Evolutionary conservation across 2,329 filamentous ascomycete species (phyloP), one percentile per base, ranked within the genome.

Genomic region (Metarhizium rileyi): DNA sequence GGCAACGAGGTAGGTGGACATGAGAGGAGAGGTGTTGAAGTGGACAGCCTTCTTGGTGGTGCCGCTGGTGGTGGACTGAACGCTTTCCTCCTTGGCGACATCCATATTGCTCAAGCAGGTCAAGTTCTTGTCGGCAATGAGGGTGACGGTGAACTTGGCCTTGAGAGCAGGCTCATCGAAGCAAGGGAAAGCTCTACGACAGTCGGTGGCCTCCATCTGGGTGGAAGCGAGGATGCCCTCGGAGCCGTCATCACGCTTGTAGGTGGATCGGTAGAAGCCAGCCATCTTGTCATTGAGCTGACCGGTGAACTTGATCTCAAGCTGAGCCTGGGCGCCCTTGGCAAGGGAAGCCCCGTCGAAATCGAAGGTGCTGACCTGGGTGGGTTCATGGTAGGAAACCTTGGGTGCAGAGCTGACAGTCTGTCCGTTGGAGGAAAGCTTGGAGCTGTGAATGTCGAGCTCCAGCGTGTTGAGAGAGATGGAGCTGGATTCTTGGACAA

Each of bases 21-120:
- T 97, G 57, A 86, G 76, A 2, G 91, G 91, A 1, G 89, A 91
- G 62, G 84, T 87, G 74, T 89, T 91, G 77, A 96, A 97, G 55
- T 84, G 90, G 57, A 96, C 88, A 4, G 86, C 83, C 74, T 94
- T 73, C 59, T 77, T 74, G 4, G 84, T 86, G 51, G 80, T 70
- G 7, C 52, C 56, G 18, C 47, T 52, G 16, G 53, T 54, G 41
- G 54, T 50, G 43, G 58, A 60, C 46, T 52, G 52, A 2, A 93
- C 75, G 50, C 88, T 81, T 38, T 81, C 81, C 72, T 94, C 87
- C 5, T 82, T 84, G 30, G 83, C 86, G 49, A 93, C 87, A 64
- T 96, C 89, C 91, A 97, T 97, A 71, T 97, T 97, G 71, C 90
- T 94, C 63, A 97, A 69, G 63, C 91, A 96, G 12, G 90, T 95